Evolutionary conservation across 805 yeast genomes (phyloP).

Genomic region (Lipomyces orientalis): DNA sequence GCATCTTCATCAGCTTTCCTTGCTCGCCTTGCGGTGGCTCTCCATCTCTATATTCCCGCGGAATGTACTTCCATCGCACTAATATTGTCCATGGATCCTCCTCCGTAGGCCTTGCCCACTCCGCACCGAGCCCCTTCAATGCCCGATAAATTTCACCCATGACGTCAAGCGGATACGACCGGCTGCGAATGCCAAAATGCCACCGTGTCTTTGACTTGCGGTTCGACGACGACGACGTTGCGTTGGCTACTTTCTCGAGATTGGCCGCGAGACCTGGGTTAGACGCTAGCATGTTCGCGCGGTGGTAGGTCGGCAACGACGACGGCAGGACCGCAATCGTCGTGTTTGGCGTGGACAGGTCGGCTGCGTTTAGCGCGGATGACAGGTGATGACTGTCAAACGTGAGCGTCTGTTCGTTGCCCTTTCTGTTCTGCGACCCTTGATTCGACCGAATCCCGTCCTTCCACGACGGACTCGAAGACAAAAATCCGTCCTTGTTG

Average conservation of each 20-base stretch:
- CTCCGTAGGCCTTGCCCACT: constrained; percentile 94
- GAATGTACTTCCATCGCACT: constrained; percentile 87
- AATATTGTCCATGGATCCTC: constrained; percentile 86
- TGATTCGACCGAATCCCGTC: constrained; percentile 30
- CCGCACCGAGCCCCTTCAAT: constrained; percentile 89
- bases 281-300: constrained; percentile 76
- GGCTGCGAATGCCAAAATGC: constrained; percentile 97
- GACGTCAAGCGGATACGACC: constrained; percentile 95
- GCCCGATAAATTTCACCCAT: constrained; percentile 99
- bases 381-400: constrained; percentile 49
- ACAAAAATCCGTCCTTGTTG: constrained; percentile 59
- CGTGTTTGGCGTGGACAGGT: constrained; percentile 60
- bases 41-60: constrained; percentile 40
- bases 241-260: constrained; percentile 47
- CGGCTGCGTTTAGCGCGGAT: constrained; percentile 42
- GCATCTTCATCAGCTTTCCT: constrained; percentile 81
- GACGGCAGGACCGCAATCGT: constrained; percentile 93
- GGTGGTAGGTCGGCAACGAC: constrained; percentile 89
- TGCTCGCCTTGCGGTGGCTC: constrained; percentile 41
- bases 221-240: constrained; percentile 56
- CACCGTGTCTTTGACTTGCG: constrained; percentile 93
- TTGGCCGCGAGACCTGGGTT: constrained; percentile 34
- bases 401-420: constrained; percentile 48
- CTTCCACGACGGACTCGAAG: constrained; percentile 59
- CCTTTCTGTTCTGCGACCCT: constrained; percentile 37